Evolutionary conservation across 805 yeast species (phyloP).

Genomic region (Geotrichum ghanense): DNA sequence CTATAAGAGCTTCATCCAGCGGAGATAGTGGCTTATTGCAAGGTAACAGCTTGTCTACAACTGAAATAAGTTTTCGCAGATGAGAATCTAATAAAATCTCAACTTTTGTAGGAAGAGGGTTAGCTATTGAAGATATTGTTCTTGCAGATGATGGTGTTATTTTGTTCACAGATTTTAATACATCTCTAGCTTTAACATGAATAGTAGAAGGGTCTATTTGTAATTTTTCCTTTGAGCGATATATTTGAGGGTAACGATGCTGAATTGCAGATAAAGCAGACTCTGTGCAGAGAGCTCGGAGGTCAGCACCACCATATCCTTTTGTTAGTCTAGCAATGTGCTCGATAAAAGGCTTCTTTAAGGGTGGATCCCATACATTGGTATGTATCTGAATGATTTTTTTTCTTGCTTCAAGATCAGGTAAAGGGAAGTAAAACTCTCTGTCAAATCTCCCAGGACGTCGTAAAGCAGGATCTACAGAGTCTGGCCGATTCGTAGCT

Average conservation of each 20-base stretch:
- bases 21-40: constrained; percentile 39
- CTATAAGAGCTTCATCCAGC: constrained; percentile 58
- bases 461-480: constrained; percentile 95
- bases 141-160: constrained; percentile 90
- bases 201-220: constrained; percentile 61
- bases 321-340: constrained; percentile 73
- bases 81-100: constrained; percentile 49
- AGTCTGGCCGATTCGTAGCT: constrained; percentile 95
- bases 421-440: constrained; percentile 92
- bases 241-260: constrained; percentile 87
- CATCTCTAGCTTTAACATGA: constrained; percentile 69
- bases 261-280: constrained; percentile 90
- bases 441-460: constrained; percentile 97
- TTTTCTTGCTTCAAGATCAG: constrained; percentile 67
- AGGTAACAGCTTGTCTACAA: constrained; percentile 53
- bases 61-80: constrained; percentile 32
- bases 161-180: constrained; percentile 72
- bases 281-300: constrained; percentile 89
- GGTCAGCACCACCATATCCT: constrained; percentile 97
- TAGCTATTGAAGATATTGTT: constrained; percentile 58
- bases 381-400: constrained; percentile 81
- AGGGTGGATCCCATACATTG: constrained; percentile 73
- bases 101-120: constrained; percentile 69
- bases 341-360: constrained; percentile 43
- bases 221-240: constrained; percentile 61